These are phyloP conservation scores for Lycium barbarum DNA, from an alignment of 257 asterid genomes.

Conservation along the genomic window DNA sequence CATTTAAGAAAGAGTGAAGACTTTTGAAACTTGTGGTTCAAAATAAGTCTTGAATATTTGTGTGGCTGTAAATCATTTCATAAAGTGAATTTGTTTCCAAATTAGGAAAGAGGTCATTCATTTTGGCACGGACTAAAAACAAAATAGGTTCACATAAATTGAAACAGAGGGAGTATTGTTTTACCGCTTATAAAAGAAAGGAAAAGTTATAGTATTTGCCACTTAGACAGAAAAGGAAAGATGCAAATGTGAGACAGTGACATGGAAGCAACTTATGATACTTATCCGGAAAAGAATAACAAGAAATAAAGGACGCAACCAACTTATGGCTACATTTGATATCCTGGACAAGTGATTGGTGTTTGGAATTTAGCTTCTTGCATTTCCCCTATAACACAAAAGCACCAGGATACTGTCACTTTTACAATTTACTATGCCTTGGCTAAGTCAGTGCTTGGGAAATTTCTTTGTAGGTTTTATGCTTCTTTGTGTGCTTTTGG, in stretches of 20 bases:
- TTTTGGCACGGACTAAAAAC: too few relatives aligned
- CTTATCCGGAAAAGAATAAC: neutral
- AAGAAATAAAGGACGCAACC: neutral
- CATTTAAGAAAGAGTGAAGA: too few relatives aligned
- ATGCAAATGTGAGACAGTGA: neutral
- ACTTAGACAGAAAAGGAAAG: neutral
- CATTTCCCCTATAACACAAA: neutral
- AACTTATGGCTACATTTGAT: neutral
- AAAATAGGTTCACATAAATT: too few relatives aligned
- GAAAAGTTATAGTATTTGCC: neutral
- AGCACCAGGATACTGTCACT: neutral
- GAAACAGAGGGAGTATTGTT: neutral
- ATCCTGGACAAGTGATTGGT: constrained; percentile 8
- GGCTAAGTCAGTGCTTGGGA: neutral
- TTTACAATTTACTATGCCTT: neutral
- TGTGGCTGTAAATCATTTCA: too few relatives aligned
- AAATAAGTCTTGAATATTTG: too few relatives aligned
- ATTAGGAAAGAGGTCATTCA: too few relatives aligned
- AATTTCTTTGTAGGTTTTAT: neutral
- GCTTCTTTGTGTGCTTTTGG: neutral
- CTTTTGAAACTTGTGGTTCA: too few relatives aligned
- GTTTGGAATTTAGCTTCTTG: constrained; percentile 1
- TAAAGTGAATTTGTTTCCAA: too few relatives aligned
- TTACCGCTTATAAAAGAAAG: neutral
- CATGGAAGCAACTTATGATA: neutral